Evolutionary conservation across 2,329 filamentous ascomycete species (phyloP).

Genomic region (Penicillium verrucosum): DNA sequence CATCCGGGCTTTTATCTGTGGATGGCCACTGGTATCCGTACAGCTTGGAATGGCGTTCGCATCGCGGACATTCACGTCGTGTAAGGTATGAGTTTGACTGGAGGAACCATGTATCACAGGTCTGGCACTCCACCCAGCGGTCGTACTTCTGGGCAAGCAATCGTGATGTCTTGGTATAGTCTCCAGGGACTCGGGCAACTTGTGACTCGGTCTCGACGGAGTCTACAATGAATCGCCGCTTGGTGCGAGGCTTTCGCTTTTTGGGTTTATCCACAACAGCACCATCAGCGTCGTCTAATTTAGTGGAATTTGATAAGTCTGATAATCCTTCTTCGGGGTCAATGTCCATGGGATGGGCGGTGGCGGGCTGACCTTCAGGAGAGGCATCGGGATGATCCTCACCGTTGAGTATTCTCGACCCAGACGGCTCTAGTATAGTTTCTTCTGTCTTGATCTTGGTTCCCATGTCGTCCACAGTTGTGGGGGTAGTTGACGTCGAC

Average conservation of each 20-base stretch:
- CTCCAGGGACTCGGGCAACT: slow-evolving; percentile 60
- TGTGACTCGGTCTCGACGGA: slow-evolving; percentile 39
- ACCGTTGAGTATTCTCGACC: not conserved
- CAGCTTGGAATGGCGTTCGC: slow-evolving; percentile 90
- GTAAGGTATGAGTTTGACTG: slow-evolving; percentile 87
- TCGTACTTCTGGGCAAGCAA: slow-evolving; percentile 74
- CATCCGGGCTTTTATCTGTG: slow-evolving; percentile 80
- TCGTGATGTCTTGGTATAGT: slow-evolving; percentile 77
- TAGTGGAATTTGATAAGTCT: slow-evolving; percentile 26
- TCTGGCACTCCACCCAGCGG: slow-evolving; percentile 83
- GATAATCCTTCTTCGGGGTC: slow-evolving; percentile 22
- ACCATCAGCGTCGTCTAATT: slow-evolving; percentile 28
- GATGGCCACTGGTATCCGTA: slow-evolving; percentile 97
- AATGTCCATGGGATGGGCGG: slow-evolving; percentile 13
- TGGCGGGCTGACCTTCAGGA: slow-evolving; percentile 8
- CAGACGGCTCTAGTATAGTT: slow-evolving; percentile 1
- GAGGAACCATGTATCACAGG: slow-evolving; percentile 78
- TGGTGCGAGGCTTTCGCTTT: slow-evolving; percentile 24
- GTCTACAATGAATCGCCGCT: slow-evolving; percentile 28
- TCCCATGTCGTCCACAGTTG: slow-evolving; percentile 32
- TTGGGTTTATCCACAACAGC: slow-evolving; percentile 19
- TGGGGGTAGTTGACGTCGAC: slow-evolving; percentile 37
- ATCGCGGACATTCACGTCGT: slow-evolving; percentile 79
- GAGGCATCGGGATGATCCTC: slow-evolving; percentile 13
- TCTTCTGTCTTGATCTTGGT: slow-evolving; percentile 22